Percentiles rank a stretch among this genome's conserved stretches.
These are phyloP conservation scores for Pythium phragmitis DNA, from an alignment of 352 stramenopile species.

Conservation along the genomic window DNA sequence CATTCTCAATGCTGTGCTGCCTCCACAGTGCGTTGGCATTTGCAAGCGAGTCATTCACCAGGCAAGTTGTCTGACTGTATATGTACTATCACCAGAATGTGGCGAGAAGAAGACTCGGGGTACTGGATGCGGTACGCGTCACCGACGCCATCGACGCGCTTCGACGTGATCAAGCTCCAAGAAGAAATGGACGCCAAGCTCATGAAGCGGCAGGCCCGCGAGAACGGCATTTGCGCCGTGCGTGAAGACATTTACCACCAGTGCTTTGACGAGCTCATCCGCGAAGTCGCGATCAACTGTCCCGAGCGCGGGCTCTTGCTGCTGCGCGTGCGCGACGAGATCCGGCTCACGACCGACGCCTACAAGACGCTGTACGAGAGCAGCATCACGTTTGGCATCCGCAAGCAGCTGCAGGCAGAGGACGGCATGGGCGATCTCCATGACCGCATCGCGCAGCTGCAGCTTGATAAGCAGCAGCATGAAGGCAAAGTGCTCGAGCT, in stretches of 20 bases:
- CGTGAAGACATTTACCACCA: conserved; percentile 93
- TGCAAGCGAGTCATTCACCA: not conserved
- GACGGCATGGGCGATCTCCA: conserved; percentile 90
- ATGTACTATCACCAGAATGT: conserved; percentile 47
- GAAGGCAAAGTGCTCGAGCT: conserved; percentile 88
- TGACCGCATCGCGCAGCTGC: conserved; percentile 47
- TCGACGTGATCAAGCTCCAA: conserved; percentile 93
- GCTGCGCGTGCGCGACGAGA: conserved; percentile 91
- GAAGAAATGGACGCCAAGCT: conserved; percentile 89
- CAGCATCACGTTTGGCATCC: conserved; percentile 91
- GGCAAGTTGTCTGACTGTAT: conserved; percentile 1
- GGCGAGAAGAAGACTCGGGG: conserved; percentile 73
- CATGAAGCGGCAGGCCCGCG: conserved; percentile 87
- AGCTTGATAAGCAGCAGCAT: conserved; percentile 60
- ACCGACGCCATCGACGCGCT: conserved; percentile 87
- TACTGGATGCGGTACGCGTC: conserved; percentile 92
- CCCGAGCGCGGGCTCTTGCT: conserved; percentile 91
- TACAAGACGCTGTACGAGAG: conserved; percentile 96
- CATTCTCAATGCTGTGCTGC: conserved; percentile 72
- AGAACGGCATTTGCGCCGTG: conserved; percentile 92
- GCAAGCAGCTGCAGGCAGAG: conserved; percentile 93
- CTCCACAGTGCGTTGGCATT: conserved; percentile 49
- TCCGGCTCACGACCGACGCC: conserved; percentile 92
- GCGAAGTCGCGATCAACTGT: conserved; percentile 90
- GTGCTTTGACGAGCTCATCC: conserved; percentile 93